Conservation (phyloP, 1,284 basidiomycete genomes). For the Neolentinus lepideus region DNA sequence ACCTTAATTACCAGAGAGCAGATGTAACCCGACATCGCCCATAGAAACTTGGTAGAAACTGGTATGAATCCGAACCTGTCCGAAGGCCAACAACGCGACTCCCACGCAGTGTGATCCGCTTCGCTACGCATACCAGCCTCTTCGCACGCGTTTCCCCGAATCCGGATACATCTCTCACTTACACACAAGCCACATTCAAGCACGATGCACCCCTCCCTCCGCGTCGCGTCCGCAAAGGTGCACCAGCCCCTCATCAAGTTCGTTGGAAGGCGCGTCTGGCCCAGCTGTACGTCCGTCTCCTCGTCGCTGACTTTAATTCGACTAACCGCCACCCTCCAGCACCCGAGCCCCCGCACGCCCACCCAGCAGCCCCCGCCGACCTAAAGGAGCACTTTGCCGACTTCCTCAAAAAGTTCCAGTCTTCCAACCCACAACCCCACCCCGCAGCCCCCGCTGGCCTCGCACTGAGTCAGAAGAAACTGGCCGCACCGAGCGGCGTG, state of each 20-base stretch:
- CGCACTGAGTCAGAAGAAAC: background rate
- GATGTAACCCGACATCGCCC: conserved; percentile 67
- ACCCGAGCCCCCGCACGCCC: conserved; percentile 54
- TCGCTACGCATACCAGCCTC: no score
- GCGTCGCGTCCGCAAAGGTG: conserved; percentile 33
- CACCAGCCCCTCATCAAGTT: conserved; percentile 75
- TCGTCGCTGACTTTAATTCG: conserved; percentile 7
- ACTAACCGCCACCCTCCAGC: conserved; percentile 31
- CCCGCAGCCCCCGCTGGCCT: background rate
- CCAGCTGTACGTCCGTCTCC: conserved; percentile 36
- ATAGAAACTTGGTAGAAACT: conserved; percentile 22
- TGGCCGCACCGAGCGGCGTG: conserved; percentile 14
- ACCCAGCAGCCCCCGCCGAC: conserved; percentile 73
- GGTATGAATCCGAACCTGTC: background rate
- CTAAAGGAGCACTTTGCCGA: conserved; percentile 55
- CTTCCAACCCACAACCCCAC: conserved; percentile 15
- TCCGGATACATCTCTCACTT: no score
- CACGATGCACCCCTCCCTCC: conserved; percentile 42
- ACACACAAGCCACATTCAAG: no score
- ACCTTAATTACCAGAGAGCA: conserved; percentile 50
- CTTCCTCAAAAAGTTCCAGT: conserved; percentile 46
- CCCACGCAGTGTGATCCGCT: no score
- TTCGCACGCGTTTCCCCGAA: no score
- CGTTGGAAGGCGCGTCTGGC: conserved; percentile 63
- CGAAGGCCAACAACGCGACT: background rate